Evolutionary conservation across 2,329 filamentous ascomycete species (phyloP), one percentile per base, ranked within the genome.

Genomic region (Colletotrichum siamense): DNA sequence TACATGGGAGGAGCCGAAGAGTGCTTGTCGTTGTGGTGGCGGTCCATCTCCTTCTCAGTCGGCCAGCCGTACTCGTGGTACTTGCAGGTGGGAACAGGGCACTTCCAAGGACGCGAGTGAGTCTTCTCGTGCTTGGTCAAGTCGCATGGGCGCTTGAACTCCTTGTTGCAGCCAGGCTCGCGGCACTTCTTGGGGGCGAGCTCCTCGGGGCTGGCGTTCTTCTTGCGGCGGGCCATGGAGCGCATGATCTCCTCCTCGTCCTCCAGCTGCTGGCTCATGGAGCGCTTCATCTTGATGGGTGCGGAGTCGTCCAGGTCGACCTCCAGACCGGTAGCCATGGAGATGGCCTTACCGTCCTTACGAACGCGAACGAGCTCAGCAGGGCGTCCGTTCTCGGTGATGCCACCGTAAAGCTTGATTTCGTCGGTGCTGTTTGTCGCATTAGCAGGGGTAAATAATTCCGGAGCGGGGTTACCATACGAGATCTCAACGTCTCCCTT

Each of bases 41-140:
- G 95, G 81, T 98, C 96, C 86, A 96, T 95, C 87, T 99, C 97
- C 87, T 99, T 99, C 86, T 99, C 96, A 0, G 97, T 99, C 6
- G 97, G 96, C 95, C 96, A 99, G 66, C 97, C 97, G 80, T 95
- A 92, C 39, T 94, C 91, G 84, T 95, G 92, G 85, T 98, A 99
- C 84, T 98, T 98, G 94, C 97, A 99, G 62, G 91, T 93, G 55
- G 91, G 82, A 26, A 95, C 89, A 8, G 93, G 91, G 85, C 97
- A 99, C 88, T 99, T 99, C 94, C 95, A 98, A 12, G 96, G 97
- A 44, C 97, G 95, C 72, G 95, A 96, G 85, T 99, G 97, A 0
- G 96, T 99, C 89, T 99, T 99, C 87, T 98, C 95, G 86, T 99
- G 97, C 89, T 99, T 99, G 79, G 96, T 98, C 75, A 99, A 89